Evolutionary conservation across 306 rosid genomes (phyloP).

Genomic region (Benincasa hispida): DNA sequence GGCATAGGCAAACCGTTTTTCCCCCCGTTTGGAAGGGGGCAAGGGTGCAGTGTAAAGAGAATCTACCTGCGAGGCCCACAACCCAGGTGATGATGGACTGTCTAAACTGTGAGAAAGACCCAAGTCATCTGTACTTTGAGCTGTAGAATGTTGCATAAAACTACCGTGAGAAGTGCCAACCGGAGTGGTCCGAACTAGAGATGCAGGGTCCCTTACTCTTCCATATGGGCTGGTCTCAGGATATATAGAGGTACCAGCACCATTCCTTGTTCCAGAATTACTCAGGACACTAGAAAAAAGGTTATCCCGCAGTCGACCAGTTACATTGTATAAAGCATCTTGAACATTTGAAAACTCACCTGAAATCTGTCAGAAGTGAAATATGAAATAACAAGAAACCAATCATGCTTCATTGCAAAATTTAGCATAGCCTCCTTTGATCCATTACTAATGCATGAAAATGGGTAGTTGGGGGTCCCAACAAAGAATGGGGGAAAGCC

Average conservation of each 20-base stretch:
- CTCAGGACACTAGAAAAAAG: conserved; percentile 41
- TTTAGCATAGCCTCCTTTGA: neutral
- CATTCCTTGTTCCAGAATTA: conserved; percentile 39
- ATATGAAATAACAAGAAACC: neutral
- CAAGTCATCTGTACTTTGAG: conserved; percentile 51
- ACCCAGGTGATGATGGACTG: conserved; percentile 54
- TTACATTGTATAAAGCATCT: conserved; percentile 86
- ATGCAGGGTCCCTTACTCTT: conserved; percentile 39
- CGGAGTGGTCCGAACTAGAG: conserved; percentile 26
- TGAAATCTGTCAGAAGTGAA: conserved; percentile 45
- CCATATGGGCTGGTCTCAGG: conserved; percentile 55
- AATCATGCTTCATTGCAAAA: neutral
- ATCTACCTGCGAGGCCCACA: conserved; percentile 55
- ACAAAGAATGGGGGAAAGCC: neutral
- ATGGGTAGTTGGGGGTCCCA: neutral
- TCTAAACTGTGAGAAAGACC: conserved; percentile 47
- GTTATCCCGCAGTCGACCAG: conserved; percentile 88
- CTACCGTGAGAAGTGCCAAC: conserved; percentile 31
- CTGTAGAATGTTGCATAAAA: conserved; percentile 27
- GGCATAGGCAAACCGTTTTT: neutral
- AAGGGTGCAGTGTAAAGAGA: conserved; percentile 10
- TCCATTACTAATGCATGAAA: neutral
- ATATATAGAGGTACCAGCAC: conserved; percentile 23
- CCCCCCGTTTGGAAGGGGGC: neutral
- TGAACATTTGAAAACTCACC: conserved; percentile 83